Evolutionary conservation across 2,329 filamentous ascomycete genomes (phyloP).

Genomic region (Neofusicoccum ribis): DNA sequence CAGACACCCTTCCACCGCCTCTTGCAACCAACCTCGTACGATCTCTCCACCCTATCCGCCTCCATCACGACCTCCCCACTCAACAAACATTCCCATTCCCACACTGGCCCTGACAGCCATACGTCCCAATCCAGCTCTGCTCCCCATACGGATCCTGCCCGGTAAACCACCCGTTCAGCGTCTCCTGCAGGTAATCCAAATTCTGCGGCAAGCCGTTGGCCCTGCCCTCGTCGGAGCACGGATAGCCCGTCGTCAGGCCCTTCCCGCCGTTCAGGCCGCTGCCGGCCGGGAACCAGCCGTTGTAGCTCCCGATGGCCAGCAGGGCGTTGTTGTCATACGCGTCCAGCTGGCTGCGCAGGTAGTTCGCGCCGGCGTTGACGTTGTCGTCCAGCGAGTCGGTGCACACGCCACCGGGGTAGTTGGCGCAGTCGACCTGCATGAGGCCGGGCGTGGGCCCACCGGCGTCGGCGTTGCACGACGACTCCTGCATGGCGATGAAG

Average conservation of each 20-base stretch:
- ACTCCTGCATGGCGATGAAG: constrained; percentile 40
- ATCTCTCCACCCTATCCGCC: not conserved
- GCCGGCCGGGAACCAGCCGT: constrained; percentile 38
- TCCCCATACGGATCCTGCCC: constrained; percentile 36
- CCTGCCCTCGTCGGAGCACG: constrained; percentile 31
- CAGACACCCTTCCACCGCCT: no score
- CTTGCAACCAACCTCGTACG: not conserved
- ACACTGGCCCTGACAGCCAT: constrained; percentile 25
- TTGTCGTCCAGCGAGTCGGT: constrained; percentile 38
- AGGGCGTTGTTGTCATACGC: constrained; percentile 32
- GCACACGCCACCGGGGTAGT: constrained; percentile 38
- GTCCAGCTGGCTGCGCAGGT: constrained; percentile 30
- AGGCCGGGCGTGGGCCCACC: constrained; percentile 38
- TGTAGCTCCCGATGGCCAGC: constrained; percentile 37
- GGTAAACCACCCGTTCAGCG: constrained; percentile 40
- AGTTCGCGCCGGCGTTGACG: constrained; percentile 36
- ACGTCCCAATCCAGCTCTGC: constrained; percentile 28
- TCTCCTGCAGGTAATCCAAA: constrained; percentile 39
- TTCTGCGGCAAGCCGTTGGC: constrained; percentile 36
- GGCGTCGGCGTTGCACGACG: constrained; percentile 36
- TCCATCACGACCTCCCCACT: not conserved
- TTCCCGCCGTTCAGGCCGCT: constrained; percentile 32
- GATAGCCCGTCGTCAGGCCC: constrained; percentile 32
- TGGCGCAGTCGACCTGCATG: constrained; percentile 39
- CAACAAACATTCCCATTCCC: constrained; percentile 23